Percentiles rank a stretch among this genome's conserved stretches.
These are phyloP conservation scores for Diaporthe sp. DNA, from an alignment of 2,329 filamentous ascomycete species.

Conservation along the genomic window DNA sequence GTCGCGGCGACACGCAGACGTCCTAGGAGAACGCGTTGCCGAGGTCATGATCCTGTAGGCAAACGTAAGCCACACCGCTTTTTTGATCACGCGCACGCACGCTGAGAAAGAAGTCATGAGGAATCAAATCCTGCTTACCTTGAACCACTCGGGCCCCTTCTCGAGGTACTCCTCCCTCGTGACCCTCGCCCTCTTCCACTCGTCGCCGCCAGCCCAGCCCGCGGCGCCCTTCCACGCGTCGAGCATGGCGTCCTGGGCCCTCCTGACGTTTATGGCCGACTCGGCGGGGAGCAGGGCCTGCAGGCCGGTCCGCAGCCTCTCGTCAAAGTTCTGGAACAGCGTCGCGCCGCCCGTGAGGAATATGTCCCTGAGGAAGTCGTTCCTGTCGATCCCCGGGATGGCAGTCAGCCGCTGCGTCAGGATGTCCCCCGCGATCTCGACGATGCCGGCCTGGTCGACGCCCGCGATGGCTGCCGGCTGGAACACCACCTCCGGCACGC, in stretches of 20 bases:
- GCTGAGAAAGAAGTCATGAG: background rate
- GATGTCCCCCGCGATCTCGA: slow-evolving; percentile 93
- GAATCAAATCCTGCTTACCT: slow-evolving; percentile 64
- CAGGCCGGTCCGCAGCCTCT: slow-evolving; percentile 79
- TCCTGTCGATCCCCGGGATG: slow-evolving; percentile 60
- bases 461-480: slow-evolving; percentile 87
- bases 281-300: slow-evolving; percentile 77
- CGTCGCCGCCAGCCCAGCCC: slow-evolving; percentile 76
- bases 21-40: slow-evolving; percentile 61
- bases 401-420: slow-evolving; percentile 81
- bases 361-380: slow-evolving; percentile 83
- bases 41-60: slow-evolving; percentile 70
- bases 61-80: slow-evolving; percentile 28
- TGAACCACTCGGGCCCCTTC: slow-evolving; percentile 94
- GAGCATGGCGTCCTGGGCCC: slow-evolving; percentile 79
- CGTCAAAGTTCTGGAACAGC: slow-evolving; percentile 87
- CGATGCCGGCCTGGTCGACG: slow-evolving; percentile 90
- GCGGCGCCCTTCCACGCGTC: slow-evolving; percentile 97
- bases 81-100: background rate
- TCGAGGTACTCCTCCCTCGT: slow-evolving; percentile 87
- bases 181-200: slow-evolving; percentile 74
- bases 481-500: slow-evolving; percentile 93
- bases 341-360: slow-evolving; percentile 97
- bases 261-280: slow-evolving; percentile 74
- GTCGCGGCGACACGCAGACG: background rate